Percentiles rank a stretch among this genome's conserved stretches.
phyloP scores from a whole-genome alignment of 2,329 filamentous ascomycete genomes.

The Neopestalotiopsis sp. region DNA sequence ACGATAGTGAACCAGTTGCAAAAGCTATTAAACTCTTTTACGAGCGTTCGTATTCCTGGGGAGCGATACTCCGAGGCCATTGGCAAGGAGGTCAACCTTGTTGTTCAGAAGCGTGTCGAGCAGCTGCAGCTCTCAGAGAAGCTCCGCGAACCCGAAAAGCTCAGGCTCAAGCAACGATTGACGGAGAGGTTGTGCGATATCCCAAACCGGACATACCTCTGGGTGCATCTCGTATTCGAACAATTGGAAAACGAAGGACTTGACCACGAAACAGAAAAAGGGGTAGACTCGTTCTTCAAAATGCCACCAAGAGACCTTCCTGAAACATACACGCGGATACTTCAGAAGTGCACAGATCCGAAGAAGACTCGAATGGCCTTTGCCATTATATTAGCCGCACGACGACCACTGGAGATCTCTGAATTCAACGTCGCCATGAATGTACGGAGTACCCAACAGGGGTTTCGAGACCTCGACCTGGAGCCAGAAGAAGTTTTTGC shows the following conservation, averaged over 20 bases:
- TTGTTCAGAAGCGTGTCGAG: constrained; percentile 37
- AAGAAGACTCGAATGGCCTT: constrained; percentile 24
- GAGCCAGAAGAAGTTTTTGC: constrained; percentile 24
- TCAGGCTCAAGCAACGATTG: constrained; percentile 24
- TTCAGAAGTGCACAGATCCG: constrained; percentile 24
- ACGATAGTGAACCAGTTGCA: constrained; percentile 33
- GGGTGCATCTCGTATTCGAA: constrained; percentile 41
- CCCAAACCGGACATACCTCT: constrained; percentile 43
- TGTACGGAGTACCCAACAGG: neutral
- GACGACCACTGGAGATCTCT: constrained; percentile 29
- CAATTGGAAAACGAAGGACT: constrained; percentile 26
- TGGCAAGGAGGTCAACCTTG: constrained; percentile 38
- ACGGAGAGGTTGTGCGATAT: constrained; percentile 23
- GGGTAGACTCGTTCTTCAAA: constrained; percentile 24
- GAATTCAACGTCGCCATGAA: constrained; percentile 35
- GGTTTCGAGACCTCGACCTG: constrained; percentile 8
- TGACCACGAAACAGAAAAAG: constrained; percentile 13
- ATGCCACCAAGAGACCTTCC: constrained; percentile 34
- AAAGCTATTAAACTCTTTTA: neutral
- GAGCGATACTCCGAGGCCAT: constrained; percentile 42
- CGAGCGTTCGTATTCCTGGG: constrained; percentile 37
- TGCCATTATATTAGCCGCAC: constrained; percentile 33
- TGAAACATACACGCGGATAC: constrained; percentile 35
- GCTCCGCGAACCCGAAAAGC: too few species aligned
- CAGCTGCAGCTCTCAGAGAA: constrained; percentile 23